Evolutionary conservation across 768 basidiomycete genomes (phyloP).

Genomic region (Chlorophyllum brunneum): DNA sequence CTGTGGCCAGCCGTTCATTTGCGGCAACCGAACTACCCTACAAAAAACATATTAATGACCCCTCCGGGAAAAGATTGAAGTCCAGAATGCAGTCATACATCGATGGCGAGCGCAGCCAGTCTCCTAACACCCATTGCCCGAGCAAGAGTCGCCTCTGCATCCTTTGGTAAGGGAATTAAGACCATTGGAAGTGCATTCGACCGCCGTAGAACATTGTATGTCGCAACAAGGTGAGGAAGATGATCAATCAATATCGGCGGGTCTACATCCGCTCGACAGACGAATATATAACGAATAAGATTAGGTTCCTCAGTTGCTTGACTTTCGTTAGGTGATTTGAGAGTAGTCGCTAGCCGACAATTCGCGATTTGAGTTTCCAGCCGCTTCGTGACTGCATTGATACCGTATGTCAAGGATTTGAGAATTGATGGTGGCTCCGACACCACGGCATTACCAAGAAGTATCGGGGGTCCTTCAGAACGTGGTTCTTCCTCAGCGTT

Average conservation of each 20-base stretch:
- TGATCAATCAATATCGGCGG: slow-evolving; percentile 71
- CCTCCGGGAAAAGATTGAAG: background rate
- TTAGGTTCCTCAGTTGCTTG: slow-evolving; percentile 12
- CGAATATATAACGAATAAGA: slow-evolving; percentile 49
- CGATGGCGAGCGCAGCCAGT: slow-evolving; percentile 61
- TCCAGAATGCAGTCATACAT: too few relatives aligned
- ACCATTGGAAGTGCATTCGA: slow-evolving; percentile 18
- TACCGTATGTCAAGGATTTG: slow-evolving; percentile 56
- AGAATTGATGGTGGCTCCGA: slow-evolving; percentile 35
- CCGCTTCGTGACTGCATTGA: slow-evolving; percentile 74
- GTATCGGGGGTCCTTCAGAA: background rate
- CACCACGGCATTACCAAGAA: background rate
- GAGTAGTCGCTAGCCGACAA: slow-evolving; percentile 12
- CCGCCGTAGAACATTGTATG: slow-evolving; percentile 53
- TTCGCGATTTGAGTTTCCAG: slow-evolving; percentile 55
- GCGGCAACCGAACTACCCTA: slow-evolving; percentile 18
- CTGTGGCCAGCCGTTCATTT: slow-evolving; percentile 33
- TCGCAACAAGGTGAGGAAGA: slow-evolving; percentile 72
- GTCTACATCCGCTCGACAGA: slow-evolving; percentile 73
- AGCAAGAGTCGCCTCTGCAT: slow-evolving; percentile 60
- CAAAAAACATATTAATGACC: slow-evolving; percentile 5
- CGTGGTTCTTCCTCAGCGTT: background rate
- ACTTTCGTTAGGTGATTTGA: slow-evolving; percentile 19
- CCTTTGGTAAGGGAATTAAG: slow-evolving; percentile 55
- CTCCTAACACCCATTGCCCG: slow-evolving; percentile 62